phyloP scores from a whole-genome alignment of 805 yeast species.

The Yarrowia sp. region DNA sequence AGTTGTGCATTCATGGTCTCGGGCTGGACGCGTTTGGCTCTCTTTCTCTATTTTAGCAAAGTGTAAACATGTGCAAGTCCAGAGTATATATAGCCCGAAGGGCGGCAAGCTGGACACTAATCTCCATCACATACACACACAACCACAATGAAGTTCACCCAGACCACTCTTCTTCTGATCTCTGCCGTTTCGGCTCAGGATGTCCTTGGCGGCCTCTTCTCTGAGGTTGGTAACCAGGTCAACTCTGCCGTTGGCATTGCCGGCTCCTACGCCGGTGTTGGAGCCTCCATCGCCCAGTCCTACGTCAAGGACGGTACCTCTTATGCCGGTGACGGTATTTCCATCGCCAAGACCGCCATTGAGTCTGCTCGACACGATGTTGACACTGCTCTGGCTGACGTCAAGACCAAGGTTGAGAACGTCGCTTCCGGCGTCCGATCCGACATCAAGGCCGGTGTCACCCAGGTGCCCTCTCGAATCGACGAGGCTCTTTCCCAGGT shows the following conservation, averaged over 20 bases:
- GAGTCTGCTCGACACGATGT: slow-evolving; percentile 22
- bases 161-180: slow-evolving; percentile 1
- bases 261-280: slow-evolving; percentile 16
- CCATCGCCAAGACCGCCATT: slow-evolving; percentile 27
- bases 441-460: slow-evolving; percentile 20
- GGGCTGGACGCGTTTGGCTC: slow-evolving; percentile 24
- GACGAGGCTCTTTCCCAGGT: slow-evolving; percentile 18
- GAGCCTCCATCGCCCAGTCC: slow-evolving; percentile 24
- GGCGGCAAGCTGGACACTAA: not conserved
- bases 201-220: slow-evolving; percentile 15
- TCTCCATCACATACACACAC: not conserved
- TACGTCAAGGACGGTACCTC: slow-evolving; percentile 26
- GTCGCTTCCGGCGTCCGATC: slow-evolving; percentile 19
- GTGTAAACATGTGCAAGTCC: slow-evolving; percentile 5
- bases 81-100: slow-evolving; percentile 16
- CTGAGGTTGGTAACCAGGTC: slow-evolving; percentile 19
- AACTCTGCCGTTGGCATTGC: slow-evolving; percentile 18
- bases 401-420: slow-evolving; percentile 1
- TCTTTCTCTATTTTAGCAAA: slow-evolving; percentile 6
- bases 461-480: slow-evolving; percentile 22
- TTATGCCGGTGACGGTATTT: slow-evolving; percentile 22
- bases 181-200: slow-evolving; percentile 10
- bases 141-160: slow-evolving; percentile 19
- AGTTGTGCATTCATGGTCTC: not conserved
- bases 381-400: not conserved